Percentiles rank a stretch among this genome's conserved stretches.
Conservation (phyloP, 75 land plant genomes). For the Ceratopteris richardii region DNA sequence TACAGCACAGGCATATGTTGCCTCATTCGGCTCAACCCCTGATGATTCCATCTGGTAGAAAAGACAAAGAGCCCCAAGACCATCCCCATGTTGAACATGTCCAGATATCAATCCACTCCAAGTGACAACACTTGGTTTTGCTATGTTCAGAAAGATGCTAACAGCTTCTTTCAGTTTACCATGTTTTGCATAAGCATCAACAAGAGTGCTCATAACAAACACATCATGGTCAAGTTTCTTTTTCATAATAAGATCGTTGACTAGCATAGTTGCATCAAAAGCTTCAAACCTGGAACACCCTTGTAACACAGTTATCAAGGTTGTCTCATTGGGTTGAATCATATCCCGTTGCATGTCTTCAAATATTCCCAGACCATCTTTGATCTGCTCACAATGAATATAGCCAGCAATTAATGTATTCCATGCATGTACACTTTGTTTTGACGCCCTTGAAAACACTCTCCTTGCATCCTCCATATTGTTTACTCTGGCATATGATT, state of each 20-base stretch:
- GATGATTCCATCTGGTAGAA: slow-evolving; percentile 2
- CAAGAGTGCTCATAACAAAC: slow-evolving; percentile 9
- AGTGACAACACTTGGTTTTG: slow-evolving; percentile 1
- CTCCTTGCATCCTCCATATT: slow-evolving; percentile 6
- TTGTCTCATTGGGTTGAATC: slow-evolving; percentile 1
- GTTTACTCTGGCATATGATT: slow-evolving; percentile 19
- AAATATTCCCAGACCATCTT: slow-evolving; percentile 7
- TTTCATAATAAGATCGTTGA: background rate
- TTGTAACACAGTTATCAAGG: slow-evolving; percentile 1
- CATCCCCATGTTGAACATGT: slow-evolving; percentile 4
- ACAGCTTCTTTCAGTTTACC: slow-evolving; percentile 1
- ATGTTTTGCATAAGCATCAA: slow-evolving; percentile 16
- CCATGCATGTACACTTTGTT: slow-evolving; percentile 16
- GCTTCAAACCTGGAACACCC: slow-evolving; percentile 3
- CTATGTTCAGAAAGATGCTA: slow-evolving; percentile 7
- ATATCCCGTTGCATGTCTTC: slow-evolving; percentile 8
- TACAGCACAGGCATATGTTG: slow-evolving; percentile 10
- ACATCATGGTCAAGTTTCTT: background rate
- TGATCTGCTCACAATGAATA: slow-evolving; percentile 10
- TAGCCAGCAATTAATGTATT: slow-evolving; percentile 14
- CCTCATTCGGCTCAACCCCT: slow-evolving; percentile 7
- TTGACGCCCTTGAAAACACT: slow-evolving; percentile 14
- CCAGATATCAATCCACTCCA: slow-evolving; percentile 23
- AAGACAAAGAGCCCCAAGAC: background rate
- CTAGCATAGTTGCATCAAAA: background rate